phyloP scores from a whole-genome alignment of 495 filamentous ascomycete genomes.

The Talaromyces wortmannii region DNA sequence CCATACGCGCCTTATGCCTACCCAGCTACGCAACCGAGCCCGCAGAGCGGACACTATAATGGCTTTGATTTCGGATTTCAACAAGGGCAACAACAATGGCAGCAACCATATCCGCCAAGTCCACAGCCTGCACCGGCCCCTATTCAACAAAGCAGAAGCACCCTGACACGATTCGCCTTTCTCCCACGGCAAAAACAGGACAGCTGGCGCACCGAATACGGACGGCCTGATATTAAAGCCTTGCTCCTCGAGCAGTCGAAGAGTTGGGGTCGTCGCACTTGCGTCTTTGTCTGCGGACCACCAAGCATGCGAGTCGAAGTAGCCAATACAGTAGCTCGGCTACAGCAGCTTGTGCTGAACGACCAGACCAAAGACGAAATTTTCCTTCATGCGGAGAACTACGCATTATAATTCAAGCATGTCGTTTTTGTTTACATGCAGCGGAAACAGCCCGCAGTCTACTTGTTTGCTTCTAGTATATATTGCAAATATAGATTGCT shows the following conservation, averaged over 20 bases:
- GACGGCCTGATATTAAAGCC: conserved; percentile 78
- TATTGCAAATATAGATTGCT: neutral
- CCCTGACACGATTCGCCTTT: conserved; percentile 80
- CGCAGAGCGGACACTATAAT: neutral
- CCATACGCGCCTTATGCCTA: conserved; percentile 2
- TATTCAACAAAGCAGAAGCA: conserved; percentile 74
- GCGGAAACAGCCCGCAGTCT: neutral
- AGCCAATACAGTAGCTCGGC: conserved; percentile 68
- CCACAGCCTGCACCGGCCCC: conserved; percentile 62
- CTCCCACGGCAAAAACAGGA: conserved; percentile 63
- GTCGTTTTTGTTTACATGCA: neutral
- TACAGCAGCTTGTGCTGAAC: conserved; percentile 77
- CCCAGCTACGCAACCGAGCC: neutral
- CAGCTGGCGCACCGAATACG: conserved; percentile 88
- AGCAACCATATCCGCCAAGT: conserved; percentile 10
- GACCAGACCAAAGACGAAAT: conserved; percentile 79
- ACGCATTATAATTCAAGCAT: conserved; percentile 51
- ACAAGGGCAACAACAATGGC: conserved; percentile 8
- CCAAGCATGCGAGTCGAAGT: conserved; percentile 83
- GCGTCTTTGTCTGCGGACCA: conserved; percentile 91
- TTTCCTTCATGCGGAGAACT: conserved; percentile 93
- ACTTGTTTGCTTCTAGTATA: neutral
- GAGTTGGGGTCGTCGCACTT: conserved; percentile 74
- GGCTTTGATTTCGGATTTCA: conserved; percentile 28
- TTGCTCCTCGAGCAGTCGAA: conserved; percentile 76